Percentiles rank a stretch among this genome's conserved stretches.
phyloP scores from a whole-genome alignment of 2,329 filamentous ascomycete genomes.

The Aotearoamyces nothofagi region DNA sequence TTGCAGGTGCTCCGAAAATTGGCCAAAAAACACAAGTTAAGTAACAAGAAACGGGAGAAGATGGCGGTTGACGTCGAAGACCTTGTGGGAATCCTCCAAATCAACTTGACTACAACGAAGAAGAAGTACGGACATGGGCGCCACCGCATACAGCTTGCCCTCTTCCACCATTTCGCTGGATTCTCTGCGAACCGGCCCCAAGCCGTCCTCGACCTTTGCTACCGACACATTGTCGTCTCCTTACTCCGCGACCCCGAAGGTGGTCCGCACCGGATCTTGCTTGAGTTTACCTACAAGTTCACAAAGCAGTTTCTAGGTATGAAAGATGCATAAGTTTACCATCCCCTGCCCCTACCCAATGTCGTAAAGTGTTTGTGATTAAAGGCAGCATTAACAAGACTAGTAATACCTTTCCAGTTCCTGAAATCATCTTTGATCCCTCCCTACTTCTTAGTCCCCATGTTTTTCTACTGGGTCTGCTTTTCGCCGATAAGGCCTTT shows the following conservation, averaged over 20 bases:
- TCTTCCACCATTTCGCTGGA: constrained; percentile 15
- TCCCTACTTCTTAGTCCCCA: constrained; percentile 22
- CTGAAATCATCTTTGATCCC: constrained; percentile 21
- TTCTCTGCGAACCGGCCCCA: constrained; percentile 14
- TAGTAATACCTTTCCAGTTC: constrained; percentile 20
- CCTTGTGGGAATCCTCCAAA: constrained; percentile 15
- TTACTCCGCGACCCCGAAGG: constrained; percentile 12
- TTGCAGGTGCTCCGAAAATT: constrained; percentile 15
- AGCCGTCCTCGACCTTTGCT: constrained; percentile 13
- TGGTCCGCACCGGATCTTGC: constrained; percentile 1
- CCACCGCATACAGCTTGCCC: constrained; percentile 13
- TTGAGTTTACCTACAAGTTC: constrained; percentile 3
- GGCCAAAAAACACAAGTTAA: constrained; percentile 13
- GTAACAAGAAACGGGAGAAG: constrained; percentile 10
- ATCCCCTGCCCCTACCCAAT: constrained; percentile 2
- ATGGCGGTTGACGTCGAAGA: constrained; percentile 19
- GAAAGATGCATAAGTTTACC: constrained; percentile 1
- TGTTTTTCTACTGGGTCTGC: constrained; percentile 18
- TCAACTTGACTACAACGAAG: constrained; percentile 17
- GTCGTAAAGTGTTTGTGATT: no score
- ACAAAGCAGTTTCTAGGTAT: constrained; percentile 1
- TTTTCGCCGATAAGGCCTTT: constrained; percentile 16
- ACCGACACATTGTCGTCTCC: constrained; percentile 13
- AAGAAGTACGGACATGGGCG: constrained; percentile 17
- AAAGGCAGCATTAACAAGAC: no score